Evolutionary conservation across 129 eudicot genomes (phyloP).

Genomic region (carrot (Daucus carota)): DH1_v3.0 NC_030382.2:29424001-29424500

Average conservation of each 20-base stretch:
- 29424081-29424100: constrained; percentile 65
- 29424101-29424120: constrained; percentile 89
- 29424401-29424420: constrained; percentile 99
- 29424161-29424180: constrained; percentile 97
- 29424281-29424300: constrained; percentile 85
- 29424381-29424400: constrained; percentile 94
- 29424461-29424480: too few relatives aligned
- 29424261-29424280: constrained; percentile 55
- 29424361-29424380: constrained; percentile 80
- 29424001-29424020: constrained; percentile 82
- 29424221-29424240: constrained; percentile 51
- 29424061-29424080: constrained; percentile 75
- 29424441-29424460: constrained; percentile 54
- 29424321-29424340: constrained; percentile 62
- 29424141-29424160: constrained; percentile 57
- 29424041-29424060: constrained; percentile 94
- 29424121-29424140: constrained; percentile 76
- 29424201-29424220: constrained; percentile 87
- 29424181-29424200: constrained; percentile 89
- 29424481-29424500: neutral
- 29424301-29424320: constrained; percentile 93
- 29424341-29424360: constrained; percentile 74
- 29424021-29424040: constrained; percentile 61
- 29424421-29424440: constrained; percentile 99
- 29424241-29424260: constrained; percentile 60